Evolutionary conservation across 139 green algal genomes (phyloP).

Genomic region (Picocystis salinarum): DNA sequence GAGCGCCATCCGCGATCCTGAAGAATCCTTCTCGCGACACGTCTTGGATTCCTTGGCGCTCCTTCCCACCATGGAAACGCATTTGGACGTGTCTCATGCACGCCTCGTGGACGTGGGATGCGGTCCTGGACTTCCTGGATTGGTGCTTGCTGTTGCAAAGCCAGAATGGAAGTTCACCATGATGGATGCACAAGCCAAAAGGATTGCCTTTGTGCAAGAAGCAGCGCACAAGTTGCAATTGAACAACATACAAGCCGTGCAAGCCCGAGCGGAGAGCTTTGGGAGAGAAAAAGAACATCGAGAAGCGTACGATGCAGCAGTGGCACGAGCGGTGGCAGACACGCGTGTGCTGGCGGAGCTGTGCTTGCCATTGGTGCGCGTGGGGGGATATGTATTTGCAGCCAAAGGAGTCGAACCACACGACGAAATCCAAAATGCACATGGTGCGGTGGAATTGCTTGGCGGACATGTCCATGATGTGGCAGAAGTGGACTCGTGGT

Average conservation of each 20-base stretch:
- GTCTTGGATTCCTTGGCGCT: slow-evolving; percentile 57
- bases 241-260: slow-evolving; percentile 44
- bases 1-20: no score
- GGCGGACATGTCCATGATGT: slow-evolving; percentile 27
- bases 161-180: slow-evolving; percentile 54
- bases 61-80: slow-evolving; percentile 41
- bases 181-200: slow-evolving; percentile 63
- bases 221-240: slow-evolving; percentile 11
- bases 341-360: slow-evolving; percentile 61
- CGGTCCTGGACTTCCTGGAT: slow-evolving; percentile 63
- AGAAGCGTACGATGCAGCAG: slow-evolving; percentile 37
- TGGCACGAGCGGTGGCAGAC: slow-evolving; percentile 71
- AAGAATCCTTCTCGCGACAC: slow-evolving; percentile 37
- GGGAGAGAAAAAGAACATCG: slow-evolving; percentile 19
- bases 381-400: slow-evolving; percentile 54
- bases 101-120: slow-evolving; percentile 72
- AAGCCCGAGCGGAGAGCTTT: slow-evolving; percentile 51
- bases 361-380: slow-evolving; percentile 66
- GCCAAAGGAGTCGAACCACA: slow-evolving; percentile 29
- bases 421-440: background rate
- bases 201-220: slow-evolving; percentile 32
- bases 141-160: slow-evolving; percentile 54
- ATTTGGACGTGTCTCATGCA: no score
- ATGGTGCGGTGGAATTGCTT: slow-evolving; percentile 30
- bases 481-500: slow-evolving; percentile 3